phyloP scores from a whole-genome alignment of 1,139 yeast species.

The Saccharomyces hybrid region DNA sequence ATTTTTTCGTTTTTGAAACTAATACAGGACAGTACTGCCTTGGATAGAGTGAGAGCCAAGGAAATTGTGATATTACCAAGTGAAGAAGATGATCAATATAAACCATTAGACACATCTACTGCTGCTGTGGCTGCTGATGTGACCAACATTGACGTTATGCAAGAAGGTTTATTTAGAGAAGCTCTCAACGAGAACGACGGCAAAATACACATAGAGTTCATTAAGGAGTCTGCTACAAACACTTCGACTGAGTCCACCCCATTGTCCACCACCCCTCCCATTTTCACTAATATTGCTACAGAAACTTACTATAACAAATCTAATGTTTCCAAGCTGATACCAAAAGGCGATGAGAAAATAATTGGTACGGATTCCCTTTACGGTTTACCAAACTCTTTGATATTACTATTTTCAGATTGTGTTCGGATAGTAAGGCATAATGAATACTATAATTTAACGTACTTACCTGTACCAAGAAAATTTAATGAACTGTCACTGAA shows the following conservation, averaged over 20 bases:
- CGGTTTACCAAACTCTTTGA: conserved; percentile 77
- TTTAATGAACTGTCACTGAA: conserved; percentile 41
- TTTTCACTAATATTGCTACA: conserved; percentile 20
- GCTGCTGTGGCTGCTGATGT: background rate
- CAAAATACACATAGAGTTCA: conserved; percentile 21
- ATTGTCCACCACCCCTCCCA: conserved; percentile 14
- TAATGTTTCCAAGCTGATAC: conserved; percentile 29
- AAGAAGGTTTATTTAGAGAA: conserved; percentile 15
- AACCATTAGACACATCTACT: background rate
- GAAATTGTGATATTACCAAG: conserved; percentile 17
- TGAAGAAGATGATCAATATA: background rate
- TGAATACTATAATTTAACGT: conserved; percentile 39
- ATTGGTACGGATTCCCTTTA: conserved; percentile 75
- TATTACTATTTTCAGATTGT: conserved; percentile 61
- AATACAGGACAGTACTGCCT: conserved; percentile 65
- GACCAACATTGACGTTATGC: background rate
- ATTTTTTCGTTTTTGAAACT: conserved; percentile 68
- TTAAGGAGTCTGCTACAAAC: conserved; percentile 5
- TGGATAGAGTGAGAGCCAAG: conserved; percentile 35
- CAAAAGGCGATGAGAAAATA: background rate
- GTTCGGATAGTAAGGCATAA: conserved; percentile 59
- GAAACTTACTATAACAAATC: conserved; percentile 21
- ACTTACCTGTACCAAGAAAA: conserved; percentile 27
- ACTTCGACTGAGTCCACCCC: conserved; percentile 1
- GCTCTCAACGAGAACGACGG: conserved; percentile 20